Percentiles rank a stretch among this genome's conserved stretches.
These are phyloP conservation scores for Kurtzmaniella natalensis DNA, from an alignment of 1,139 yeast genomes.

Conservation along the genomic window DNA sequence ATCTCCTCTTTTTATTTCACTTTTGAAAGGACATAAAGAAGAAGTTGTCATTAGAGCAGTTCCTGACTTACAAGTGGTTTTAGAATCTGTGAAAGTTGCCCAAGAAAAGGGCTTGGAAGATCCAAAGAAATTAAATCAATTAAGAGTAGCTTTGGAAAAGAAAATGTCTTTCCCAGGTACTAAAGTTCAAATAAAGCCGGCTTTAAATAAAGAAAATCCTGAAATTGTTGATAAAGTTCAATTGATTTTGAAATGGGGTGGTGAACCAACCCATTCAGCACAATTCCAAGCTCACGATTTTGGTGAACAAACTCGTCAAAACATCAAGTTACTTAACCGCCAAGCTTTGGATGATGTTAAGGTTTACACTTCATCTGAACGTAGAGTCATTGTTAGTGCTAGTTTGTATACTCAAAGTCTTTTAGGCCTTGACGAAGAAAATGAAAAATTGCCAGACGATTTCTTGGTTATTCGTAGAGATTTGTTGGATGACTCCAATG, in stretches of 20 bases:
- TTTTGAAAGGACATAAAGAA: slow-evolving; percentile 90
- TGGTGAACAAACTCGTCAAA: slow-evolving; percentile 94
- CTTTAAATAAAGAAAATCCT: slow-evolving; percentile 55
- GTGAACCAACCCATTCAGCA: slow-evolving; percentile 98
- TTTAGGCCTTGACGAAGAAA: slow-evolving; percentile 55
- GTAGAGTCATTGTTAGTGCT: slow-evolving; percentile 92
- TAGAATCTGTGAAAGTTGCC: slow-evolving; percentile 81
- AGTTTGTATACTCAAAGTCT: slow-evolving; percentile 82
- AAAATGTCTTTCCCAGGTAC: slow-evolving; percentile 93
- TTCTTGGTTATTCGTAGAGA: slow-evolving; percentile 84
- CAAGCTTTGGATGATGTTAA: slow-evolving; percentile 81
- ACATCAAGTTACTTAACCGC: slow-evolving; percentile 78
- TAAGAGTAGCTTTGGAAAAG: slow-evolving; percentile 80
- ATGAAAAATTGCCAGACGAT: slow-evolving; percentile 66
- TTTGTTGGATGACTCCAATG: slow-evolving; percentile 91
- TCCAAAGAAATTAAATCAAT: slow-evolving; percentile 64
- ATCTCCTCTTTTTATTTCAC: slow-evolving; percentile 78
- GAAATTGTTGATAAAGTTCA: slow-evolving; percentile 89
- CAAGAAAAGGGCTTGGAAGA: slow-evolving; percentile 79
- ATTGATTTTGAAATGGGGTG: slow-evolving; percentile 97
- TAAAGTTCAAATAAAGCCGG: slow-evolving; percentile 91
- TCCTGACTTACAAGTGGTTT: slow-evolving; percentile 77
- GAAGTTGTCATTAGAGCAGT: slow-evolving; percentile 94
- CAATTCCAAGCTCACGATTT: slow-evolving; percentile 90
- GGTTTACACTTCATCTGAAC: slow-evolving; percentile 87